Evolutionary conservation across 176 grass and related monocot genomes (phyloP), one percentile per base, ranked within the genome.

Genomic region (Phoenix dactylifera): DNA sequence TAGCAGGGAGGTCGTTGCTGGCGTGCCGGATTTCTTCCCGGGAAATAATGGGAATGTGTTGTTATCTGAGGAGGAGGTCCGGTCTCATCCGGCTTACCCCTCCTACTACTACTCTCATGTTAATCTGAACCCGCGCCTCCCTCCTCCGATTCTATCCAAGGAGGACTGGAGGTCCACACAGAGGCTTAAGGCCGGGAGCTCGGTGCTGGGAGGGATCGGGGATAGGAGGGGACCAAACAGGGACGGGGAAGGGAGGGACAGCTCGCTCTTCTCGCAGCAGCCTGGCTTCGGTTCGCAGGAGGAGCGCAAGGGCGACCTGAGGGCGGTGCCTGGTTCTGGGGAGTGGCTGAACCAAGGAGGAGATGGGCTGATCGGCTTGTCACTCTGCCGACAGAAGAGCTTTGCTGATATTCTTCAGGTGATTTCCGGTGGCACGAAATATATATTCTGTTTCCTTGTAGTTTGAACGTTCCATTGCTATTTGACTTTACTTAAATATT

Each of bases 91-190:
- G 6, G 86, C 77, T 53, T 95, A 95, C 69, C 70, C 86, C 10
- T 89, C 86, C 5, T 89, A 84, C 61, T 95, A 95, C 63, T 95
- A 89, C 80, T 86, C 90, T 22, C 90, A 89, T 59, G 90, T 73
- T 23, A 95, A 95, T 72, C 82, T 95, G 26, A 95, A 95, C 77
- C 90, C 90, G 6, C 60, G 90, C 66, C 73, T 95, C 49, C 86
- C 90, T 4, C 90, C 90, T 26, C 90, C 90, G 16, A 70, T 81
- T 22, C 83, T 95, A 7, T 89, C 90, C 17, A 95, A 89, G 70
- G 90, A 95, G 77, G 90, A 95, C 68, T 95, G 86, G 86, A 64
- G 82, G 68, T 89, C 86, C 26, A 86, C 86, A 19, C 86, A 95
- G 49, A 82, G 83, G 60, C 66, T 95, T 59, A 83, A 95, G 61